Base-by-base conservation (phyloP, 352 stramenopile species). In the Phytophthora cryptogea region DNA sequence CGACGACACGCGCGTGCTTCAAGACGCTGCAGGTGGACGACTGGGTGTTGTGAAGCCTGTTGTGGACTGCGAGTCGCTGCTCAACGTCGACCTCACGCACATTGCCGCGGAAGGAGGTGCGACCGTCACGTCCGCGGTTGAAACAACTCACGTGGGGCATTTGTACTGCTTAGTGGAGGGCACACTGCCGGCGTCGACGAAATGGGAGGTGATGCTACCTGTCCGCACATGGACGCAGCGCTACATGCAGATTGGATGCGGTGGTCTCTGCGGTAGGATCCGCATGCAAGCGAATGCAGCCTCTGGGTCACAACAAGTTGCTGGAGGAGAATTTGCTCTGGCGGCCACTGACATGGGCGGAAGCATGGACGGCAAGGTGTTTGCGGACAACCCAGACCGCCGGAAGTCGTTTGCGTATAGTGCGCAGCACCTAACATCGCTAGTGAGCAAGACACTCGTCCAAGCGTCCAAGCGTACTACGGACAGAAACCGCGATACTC, bases 241-340 rank as follows among this genome's bases (percentile, higher is more conserved):
- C 11, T 78, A 76, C 51, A 68, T 76, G 57, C 68, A 78, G 49
- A 45, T 72, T 32, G 72, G 72, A 10, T 78, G 72, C 28, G 72
- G 66, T 16, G 68, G 72, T 0, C 57, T 78, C 27, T 81, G 68
- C 16, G 72, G 68, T 13, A 66, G 42, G n/a, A 76, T 74, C 48
- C 33, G 36, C 11, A 62, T 78, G 51, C 37, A 63, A 28, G 52
- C 61, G 4, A 66, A 63, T 30, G 70, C 68, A 3, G 51, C 64
- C 2, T 70, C 63, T 9, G 57, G 54, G 2, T 73, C 59, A 1
- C 36, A 55, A 14, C 33, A 73, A 26, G 47, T 70, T 2, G 17
- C 23, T 0, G 63, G 61, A 14, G 68, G 71, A 5, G 59, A 75
- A 40, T 76, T 80, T 44, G 66, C 27, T 2, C 33, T 73, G n/a